Base-by-base conservation (phyloP, 441 rosid genomes). In the Sinapis alba region DNA sequence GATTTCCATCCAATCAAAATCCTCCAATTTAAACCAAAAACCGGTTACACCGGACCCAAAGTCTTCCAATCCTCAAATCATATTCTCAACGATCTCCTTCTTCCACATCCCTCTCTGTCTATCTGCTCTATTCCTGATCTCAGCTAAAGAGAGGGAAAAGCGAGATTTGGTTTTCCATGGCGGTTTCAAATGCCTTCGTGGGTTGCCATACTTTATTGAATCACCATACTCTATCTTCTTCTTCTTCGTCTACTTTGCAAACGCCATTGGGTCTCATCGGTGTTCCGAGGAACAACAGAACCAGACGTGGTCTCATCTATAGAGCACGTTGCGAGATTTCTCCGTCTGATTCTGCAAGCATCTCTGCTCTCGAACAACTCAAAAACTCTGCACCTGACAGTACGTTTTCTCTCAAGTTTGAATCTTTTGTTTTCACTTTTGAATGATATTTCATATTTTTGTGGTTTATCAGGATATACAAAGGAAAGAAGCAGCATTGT, bases 401-500 rank as follows among this genome's bases (percentile, higher is more conserved):
- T 94, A 80, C 63, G 89, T 77, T 65, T 67, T 41, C 28, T 28
- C 12, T 19, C 24, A 30, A 12, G 38, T 26, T 41, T 74, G 59
- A 64, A 56, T 27, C 27, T 26, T 30, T 30, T 7, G 7, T n/a
- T n/a, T n/a, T n/a, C n/a, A n/a, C n/a, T n/a, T n/a, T n/a, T n/a
- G n/a, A n/a, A n/a, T n/a, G n/a, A n/a, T n/a, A n/a, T n/a, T n/a
- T n/a, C n/a, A n/a, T n/a, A n/a, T 45, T 73, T 28, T 58, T 11
- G 27, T 56, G 7, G 15, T 63, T 15, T 7, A 0, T 51, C 1
- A 92, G 97, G 97, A 59, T 92, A 94, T 78, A 92, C 95, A 3
- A 94, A 89, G 84, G 97, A 94, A 76, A 89, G 89, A 84, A 90
- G 94, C 58, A 89, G 97, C 83, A 90, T 94, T 75, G 89, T 88